Conservation (phyloP, 495 filamentous ascomycete species). For the Aspergillus ellipticus region DNA sequence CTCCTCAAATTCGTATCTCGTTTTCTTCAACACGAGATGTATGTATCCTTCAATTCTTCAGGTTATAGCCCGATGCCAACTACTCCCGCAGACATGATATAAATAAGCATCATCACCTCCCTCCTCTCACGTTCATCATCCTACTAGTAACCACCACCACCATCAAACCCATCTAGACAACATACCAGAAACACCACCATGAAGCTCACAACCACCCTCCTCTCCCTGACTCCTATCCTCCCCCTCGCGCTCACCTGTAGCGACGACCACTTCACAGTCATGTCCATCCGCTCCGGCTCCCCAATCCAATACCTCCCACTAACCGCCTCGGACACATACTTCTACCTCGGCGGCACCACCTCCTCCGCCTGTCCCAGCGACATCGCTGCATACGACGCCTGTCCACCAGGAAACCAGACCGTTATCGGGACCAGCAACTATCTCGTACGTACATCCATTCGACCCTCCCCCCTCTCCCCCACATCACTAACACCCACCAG, state of each 20-base stretch:
- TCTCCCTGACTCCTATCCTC: neutral
- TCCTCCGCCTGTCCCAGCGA: neutral
- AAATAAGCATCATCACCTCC: too few relatives aligned
- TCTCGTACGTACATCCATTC: neutral
- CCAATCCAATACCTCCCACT: slow-evolving; percentile 1
- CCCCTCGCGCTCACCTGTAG: slow-evolving; percentile 14
- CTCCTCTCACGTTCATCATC: too few relatives aligned
- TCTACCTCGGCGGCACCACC: neutral
- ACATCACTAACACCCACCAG: neutral
- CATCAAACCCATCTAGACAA: too few relatives aligned
- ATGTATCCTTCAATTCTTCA: too few relatives aligned
- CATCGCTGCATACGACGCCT: neutral
- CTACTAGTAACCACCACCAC: too few relatives aligned
- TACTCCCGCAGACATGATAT: too few relatives aligned
- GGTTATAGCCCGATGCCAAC: too few relatives aligned
- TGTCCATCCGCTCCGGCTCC: neutral
- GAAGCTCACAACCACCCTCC: neutral
- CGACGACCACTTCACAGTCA: slow-evolving; percentile 10
- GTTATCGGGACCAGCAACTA: neutral
- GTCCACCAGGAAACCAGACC: neutral
- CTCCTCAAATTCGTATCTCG: too few relatives aligned
- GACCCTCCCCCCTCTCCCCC: neutral
- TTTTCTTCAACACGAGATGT: too few relatives aligned
- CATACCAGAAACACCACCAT: too few relatives aligned
- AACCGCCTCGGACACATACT: neutral